phyloP scores from a whole-genome alignment of 352 stramenopile species.

The Phytophthora citrophthora region DNA sequence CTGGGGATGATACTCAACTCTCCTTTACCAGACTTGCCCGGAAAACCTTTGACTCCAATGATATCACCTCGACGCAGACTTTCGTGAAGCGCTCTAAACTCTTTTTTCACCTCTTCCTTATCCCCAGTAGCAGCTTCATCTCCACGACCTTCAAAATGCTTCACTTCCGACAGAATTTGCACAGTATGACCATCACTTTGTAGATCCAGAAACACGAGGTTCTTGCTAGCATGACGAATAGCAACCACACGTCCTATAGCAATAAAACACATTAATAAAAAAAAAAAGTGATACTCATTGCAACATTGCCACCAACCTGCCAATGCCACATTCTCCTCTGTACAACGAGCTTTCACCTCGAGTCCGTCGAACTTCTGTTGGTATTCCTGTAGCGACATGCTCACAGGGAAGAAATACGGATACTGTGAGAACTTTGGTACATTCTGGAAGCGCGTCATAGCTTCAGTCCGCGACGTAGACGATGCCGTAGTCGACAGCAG shows the following conservation, averaged over 20 bases:
- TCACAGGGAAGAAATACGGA: constrained; percentile 71
- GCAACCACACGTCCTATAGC: constrained; percentile 69
- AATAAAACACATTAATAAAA: neutral
- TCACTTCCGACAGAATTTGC: constrained; percentile 80
- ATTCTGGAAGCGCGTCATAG: constrained; percentile 64
- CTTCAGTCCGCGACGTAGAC: constrained; percentile 27
- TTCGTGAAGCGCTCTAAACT: constrained; percentile 71
- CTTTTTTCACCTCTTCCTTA: constrained; percentile 42
- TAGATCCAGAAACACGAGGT: constrained; percentile 83
- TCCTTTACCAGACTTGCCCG: constrained; percentile 82
- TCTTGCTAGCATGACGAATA: constrained; percentile 83
- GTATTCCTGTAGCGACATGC: constrained; percentile 70
- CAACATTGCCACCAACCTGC: constrained; percentile 40
- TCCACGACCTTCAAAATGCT: constrained; percentile 65
- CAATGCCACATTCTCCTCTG: constrained; percentile 59
- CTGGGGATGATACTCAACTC: constrained; percentile 85
- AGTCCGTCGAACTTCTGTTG: constrained; percentile 60
- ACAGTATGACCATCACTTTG: constrained; percentile 68
- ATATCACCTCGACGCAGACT: constrained; percentile 83
- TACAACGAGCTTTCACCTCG: constrained; percentile 61
- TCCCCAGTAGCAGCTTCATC: constrained; percentile 25
- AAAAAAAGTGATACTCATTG: neutral
- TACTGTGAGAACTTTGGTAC: constrained; percentile 65
- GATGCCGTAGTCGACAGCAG: constrained; percentile 29
- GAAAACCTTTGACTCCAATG: constrained; percentile 79